Evolutionary conservation across 2,329 filamentous ascomycete species (phyloP).

Genomic region (Ophidiomyces ophidiicola): DNA sequence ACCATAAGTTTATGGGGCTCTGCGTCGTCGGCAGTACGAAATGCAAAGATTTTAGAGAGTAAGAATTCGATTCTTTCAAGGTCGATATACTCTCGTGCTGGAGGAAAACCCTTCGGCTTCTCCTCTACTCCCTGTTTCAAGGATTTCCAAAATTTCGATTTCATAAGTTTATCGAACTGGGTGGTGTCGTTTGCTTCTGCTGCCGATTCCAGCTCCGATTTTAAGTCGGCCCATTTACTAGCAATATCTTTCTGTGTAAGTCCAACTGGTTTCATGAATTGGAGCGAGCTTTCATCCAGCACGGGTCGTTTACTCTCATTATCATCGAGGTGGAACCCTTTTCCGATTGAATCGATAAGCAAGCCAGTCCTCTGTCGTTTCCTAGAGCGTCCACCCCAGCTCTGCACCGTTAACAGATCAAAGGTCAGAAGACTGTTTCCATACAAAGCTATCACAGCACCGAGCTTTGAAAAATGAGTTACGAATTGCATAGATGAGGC

Average conservation of each 20-base stretch:
- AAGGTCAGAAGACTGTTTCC: constrained; percentile 34
- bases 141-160: constrained; percentile 12
- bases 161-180: constrained; percentile 28
- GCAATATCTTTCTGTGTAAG: constrained; percentile 24
- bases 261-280: constrained; percentile 23
- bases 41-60: constrained; percentile 30
- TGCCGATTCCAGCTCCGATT: constrained; percentile 21
- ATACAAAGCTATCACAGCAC: constrained; percentile 32
- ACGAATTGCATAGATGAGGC: constrained; percentile 27
- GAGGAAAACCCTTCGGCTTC: constrained; percentile 18
- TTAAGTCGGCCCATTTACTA: constrained; percentile 27
- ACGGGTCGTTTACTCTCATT: constrained; percentile 22
- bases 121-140: constrained; percentile 21
- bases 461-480: constrained; percentile 35
- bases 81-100: constrained; percentile 23
- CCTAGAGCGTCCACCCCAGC: constrained; percentile 21
- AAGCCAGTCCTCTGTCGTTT: constrained; percentile 32
- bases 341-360: constrained; percentile 33
- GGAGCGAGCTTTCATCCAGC: constrained; percentile 21
- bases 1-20: constrained; percentile 23
- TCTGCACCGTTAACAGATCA: constrained; percentile 29
- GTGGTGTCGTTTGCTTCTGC: constrained; percentile 20
- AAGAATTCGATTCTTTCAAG: constrained; percentile 28
- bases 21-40: constrained; percentile 18
- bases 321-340: constrained; percentile 28